Base-by-base conservation (phyloP, 1,284 basidiomycete species). In the Heterobasidion annosum region DNA sequence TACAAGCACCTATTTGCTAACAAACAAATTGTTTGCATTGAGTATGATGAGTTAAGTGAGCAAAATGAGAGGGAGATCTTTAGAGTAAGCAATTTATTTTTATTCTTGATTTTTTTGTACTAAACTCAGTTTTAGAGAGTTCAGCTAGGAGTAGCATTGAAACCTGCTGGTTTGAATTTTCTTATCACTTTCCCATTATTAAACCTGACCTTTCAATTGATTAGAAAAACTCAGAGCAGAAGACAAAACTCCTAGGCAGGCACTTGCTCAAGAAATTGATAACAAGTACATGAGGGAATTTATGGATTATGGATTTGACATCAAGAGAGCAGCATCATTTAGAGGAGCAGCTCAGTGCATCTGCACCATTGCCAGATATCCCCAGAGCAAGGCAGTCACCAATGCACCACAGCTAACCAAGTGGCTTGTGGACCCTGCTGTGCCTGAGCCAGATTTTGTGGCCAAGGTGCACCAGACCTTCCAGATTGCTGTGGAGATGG, bases 111-210 rank as follows among this genome's bases (percentile, higher is more conserved):
- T 2, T 50, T 37, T 6, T 33, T 16, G 2, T 32, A 15, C 35
- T 37, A 48, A 1, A 25, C 2, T 37, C 42, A 9, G 53, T 13
- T 15, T 8, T 59, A 85, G 83, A 75, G 87, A 46, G 87, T 90
- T 3, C 87, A 90, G 68, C 71, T 89, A 1, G 86, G 87, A 1
- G 82, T 89, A 75, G 85, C 87, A 0, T 72, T 89, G n/a, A 88
- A 84, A 0, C 81, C 85, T 7, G 82, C 86, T 54, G 76, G 76
- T 75, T 37, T 8, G 16, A 7, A 18, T 47, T 32, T 47, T 47
- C 16, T 18, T 25, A 10, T 18, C 1, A 43, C 3, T 25, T 25
- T 25, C 3, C 12, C 1, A 32, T 33, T 12, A n/a, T 12, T n/a
- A 35, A 50, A 34, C 15, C 44, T 54, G 48, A 45, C 25, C 5